phyloP scores from a whole-genome alignment of 176 grass and related monocot species.

The Lolium rigidum region DNA sequence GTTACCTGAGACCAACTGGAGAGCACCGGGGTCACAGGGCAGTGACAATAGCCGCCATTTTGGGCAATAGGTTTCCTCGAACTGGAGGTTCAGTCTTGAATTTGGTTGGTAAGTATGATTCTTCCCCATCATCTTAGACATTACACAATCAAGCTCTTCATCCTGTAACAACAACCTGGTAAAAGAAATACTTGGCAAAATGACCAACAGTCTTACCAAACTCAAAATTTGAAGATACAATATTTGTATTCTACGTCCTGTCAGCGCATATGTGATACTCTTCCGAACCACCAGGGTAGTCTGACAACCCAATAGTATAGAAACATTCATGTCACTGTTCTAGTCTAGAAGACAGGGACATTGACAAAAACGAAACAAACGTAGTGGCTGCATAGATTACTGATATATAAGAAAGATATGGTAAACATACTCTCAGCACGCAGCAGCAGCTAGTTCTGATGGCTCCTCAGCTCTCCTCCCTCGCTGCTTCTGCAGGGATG shows the following conservation, averaged over 20 bases:
- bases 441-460: neutral
- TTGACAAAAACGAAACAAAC: neutral
- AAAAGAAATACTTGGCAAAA: neutral
- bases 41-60: no score
- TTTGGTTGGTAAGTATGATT: no score
- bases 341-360: neutral
- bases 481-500: neutral
- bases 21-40: no score
- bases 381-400: neutral
- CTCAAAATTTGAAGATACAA: neutral
- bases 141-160: neutral
- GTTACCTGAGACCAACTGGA: no score
- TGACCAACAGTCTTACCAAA: neutral
- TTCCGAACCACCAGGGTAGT: no score
- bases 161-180: neutral
- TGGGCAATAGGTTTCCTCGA: no score
- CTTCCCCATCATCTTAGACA: no score
- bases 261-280: no score
- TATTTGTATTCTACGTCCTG: neutral
- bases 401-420: neutral
- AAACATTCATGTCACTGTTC: neutral
- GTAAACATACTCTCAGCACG: neutral
- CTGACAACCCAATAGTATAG: neutral
- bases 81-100: no score
- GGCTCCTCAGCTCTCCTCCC: slow-evolving; percentile 31